These are phyloP conservation scores for Metschnikowia corniflorae DNA, from an alignment of 805 yeast genomes.

Conservation along the genomic window DNA sequence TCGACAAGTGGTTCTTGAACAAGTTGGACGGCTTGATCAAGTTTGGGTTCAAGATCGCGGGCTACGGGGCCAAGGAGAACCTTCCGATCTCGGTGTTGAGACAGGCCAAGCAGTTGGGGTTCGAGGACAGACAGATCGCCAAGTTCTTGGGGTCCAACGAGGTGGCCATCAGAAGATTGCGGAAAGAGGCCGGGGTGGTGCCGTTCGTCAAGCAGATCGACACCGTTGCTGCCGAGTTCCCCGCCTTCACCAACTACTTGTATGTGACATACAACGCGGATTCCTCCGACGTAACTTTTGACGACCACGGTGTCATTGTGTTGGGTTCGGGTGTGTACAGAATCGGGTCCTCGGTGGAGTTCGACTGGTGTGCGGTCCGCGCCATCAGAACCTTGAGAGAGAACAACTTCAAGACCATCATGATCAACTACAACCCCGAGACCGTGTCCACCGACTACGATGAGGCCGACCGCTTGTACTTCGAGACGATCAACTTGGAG, in stretches of 20 bases:
- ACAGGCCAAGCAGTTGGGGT: slow-evolving; percentile 94
- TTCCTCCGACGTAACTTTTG: slow-evolving; percentile 78
- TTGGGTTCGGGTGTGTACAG: slow-evolving; percentile 98
- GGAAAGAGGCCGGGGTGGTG: slow-evolving; percentile 79
- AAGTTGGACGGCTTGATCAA: slow-evolving; percentile 73
- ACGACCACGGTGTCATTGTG: slow-evolving; percentile 93
- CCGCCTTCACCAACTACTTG: slow-evolving; percentile 90
- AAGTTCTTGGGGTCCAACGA: slow-evolving; percentile 84
- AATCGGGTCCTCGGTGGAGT: slow-evolving; percentile 97
- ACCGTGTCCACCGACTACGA: slow-evolving; percentile 98
- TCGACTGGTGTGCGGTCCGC: slow-evolving; percentile 99
- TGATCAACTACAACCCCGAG: slow-evolving; percentile 98
- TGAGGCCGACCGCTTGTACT: slow-evolving; percentile 95
- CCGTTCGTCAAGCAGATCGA: slow-evolving; percentile 97
- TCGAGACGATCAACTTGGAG: slow-evolving; percentile 92
- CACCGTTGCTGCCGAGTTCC: slow-evolving; percentile 99
- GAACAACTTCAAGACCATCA: slow-evolving; percentile 82
- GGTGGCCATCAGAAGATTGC: slow-evolving; percentile 83
- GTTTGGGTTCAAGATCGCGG: slow-evolving; percentile 60
- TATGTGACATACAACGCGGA: slow-evolving; percentile 94
- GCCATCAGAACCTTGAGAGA: slow-evolving; percentile 92
- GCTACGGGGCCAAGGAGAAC: slow-evolving; percentile 54
- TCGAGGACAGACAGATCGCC: slow-evolving; percentile 95
- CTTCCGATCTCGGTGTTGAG: slow-evolving; percentile 62
- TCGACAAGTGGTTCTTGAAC: slow-evolving; percentile 95